Conservation (phyloP, 1,284 basidiomycete species). For the Cutaneotrichosporon sp. region DNA sequence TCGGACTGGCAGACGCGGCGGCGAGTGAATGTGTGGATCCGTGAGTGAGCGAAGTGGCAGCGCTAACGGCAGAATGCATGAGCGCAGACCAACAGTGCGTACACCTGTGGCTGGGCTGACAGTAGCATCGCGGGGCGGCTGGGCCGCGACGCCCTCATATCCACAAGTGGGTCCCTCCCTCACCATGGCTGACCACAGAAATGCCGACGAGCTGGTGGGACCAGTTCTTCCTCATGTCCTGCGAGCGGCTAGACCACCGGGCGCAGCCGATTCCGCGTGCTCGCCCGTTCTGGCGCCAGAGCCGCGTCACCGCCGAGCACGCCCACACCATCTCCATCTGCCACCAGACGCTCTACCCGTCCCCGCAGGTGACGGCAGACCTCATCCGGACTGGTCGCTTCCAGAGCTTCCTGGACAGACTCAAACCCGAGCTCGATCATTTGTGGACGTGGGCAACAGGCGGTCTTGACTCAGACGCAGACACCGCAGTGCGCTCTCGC, state of each 20-base stretch:
- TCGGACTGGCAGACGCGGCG: conserved; percentile 16
- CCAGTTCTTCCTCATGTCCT: conserved; percentile 8
- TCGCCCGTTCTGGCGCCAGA: conserved; percentile 4
- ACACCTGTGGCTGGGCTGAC: not conserved
- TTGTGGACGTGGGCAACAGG: conserved; percentile 15
- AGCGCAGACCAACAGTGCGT: conserved; percentile 28
- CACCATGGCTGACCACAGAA: conserved; percentile 2
- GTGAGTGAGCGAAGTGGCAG: conserved; percentile 21
- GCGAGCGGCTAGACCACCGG: not conserved
- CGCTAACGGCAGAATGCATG: conserved; percentile 23
- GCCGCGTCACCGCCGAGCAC: conserved; percentile 1
- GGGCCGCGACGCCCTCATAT: conserved; percentile 25
- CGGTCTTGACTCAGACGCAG: conserved; percentile 8
- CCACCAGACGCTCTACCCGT: conserved; percentile 18
- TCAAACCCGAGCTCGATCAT: conserved; percentile 29
- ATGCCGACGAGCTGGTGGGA: conserved; percentile 31
- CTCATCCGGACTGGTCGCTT: conserved; percentile 26
- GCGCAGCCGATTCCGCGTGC: not conserved
- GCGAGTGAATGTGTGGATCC: conserved; percentile 23
- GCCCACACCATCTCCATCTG: conserved; percentile 13
- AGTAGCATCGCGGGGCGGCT: conserved; percentile 25
- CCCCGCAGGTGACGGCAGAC: conserved; percentile 23
- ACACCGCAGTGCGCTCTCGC: not conserved
- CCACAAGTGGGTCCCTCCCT: not conserved
- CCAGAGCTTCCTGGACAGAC: conserved; percentile 23